Base-by-base conservation (phyloP, 805 yeast genomes). In the Candida nanaspora region DNA sequence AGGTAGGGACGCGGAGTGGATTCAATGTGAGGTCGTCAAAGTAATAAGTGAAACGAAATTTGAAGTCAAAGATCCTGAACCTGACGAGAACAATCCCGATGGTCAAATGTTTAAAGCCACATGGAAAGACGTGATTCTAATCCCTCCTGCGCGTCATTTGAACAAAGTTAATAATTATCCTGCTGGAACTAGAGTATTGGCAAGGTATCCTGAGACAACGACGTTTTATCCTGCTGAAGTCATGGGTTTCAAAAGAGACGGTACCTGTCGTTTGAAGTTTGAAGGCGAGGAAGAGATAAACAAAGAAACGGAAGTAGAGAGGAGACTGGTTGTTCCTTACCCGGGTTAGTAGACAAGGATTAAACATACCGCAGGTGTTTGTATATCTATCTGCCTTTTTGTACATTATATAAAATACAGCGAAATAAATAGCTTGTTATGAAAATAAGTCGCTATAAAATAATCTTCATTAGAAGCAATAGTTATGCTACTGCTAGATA, bases 241-340 rank as follows among this genome's bases (percentile, higher is more conserved):
- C 2, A 80, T 80, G 20, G 89, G 94, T 0, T 70, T 76, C 36
- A 79, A 77, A 40, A 70, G 85, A 48, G 89, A 82, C 47, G 88
- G 89, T 0, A 74, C 72, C 11, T 91, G 95, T 47, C 66, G 87
- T 47, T 68, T 93, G 41, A 76, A 78, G 53, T 93, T 93, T 54
- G 98, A 91, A 49, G 98, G 98, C 9, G 99, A 93, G 58, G 98
- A 93, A 57, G 98, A 93, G 53, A 95, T 80, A 0, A 89, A 86
- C 35, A 93, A 91, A 57, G 96, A 91, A 57, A 93, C 97, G 0
- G 95, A 88, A 52, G 97, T 93, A 4, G 86, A 80, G 40, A 70
- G 97, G 50, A 66, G 88, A 41, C 69, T 85, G 41, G 98, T 93
- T 3, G 67, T 93, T 36, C 89, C 93, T 9, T 80, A 69, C 48